Base-by-base conservation (phyloP, 148 eudicot genomes). In the Chenopodium album region DNA sequence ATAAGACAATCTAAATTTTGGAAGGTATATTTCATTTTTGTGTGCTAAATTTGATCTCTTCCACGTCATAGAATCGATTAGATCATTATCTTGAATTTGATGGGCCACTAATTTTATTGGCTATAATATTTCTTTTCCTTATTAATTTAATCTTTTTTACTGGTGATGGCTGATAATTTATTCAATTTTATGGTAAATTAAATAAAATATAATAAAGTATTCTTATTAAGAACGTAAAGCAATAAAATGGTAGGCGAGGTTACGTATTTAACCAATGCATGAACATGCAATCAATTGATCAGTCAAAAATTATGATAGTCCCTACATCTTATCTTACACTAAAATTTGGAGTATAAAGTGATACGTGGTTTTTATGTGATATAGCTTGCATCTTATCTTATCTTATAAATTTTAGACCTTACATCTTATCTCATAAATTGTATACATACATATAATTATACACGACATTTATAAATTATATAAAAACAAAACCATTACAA, bases 261-360 rank as follows among this genome's bases (percentile, higher is more conserved):
- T 72, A 46, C 28, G 22, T 56, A 56, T 73, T n/a, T 37, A 73
- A 46, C 14, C 59, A 73, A 26, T 7, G 10, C 2, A 48, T 47
- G 50, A 66, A 26, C 2, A 4, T 23, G 32, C 76, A 73, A 44
- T 41, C 22, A n/a, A 7, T 73, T 73, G 59, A 73, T 73, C 60
- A 26, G 59, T 73, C 19, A 26, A 19, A 12, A 29, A 67, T 26
- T 67, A 22, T 67, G 76, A 73, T 73, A 73, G 59, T 73, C 32
- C 59, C 32, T 73, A 46, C 76, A 10, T 73, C 76, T 73, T 73
- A 73, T 73, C 76, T 73, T 73, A 73, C 31, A 73, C 17, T 7
- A 59, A 7, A 47, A 73, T 48, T 48, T 60, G 26, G 2, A 9
- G 20, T 2, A 8, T 48, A 17, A 13, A 37, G 6, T 73, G 76